Percentiles rank a stretch among this genome's conserved stretches.
Evolutionary conservation across 108 stramenopile species (phyloP).

Genomic region (Fistulifera pelliculosa): DNA sequence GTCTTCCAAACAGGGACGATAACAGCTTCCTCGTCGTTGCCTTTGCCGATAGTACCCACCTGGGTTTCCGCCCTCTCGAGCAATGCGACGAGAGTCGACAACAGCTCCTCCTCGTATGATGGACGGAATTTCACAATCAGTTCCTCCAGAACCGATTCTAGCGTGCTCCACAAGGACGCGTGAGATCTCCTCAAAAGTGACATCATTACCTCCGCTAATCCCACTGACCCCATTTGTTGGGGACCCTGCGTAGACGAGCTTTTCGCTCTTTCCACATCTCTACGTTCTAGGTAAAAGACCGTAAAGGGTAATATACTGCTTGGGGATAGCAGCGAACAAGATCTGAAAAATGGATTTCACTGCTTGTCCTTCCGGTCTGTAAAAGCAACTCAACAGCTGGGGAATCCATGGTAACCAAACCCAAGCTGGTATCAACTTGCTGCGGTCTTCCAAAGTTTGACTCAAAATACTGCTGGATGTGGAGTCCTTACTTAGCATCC

Average conservation of each 20-base stretch:
- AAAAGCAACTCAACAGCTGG: slow-evolving; percentile 76
- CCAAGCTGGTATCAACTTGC: slow-evolving; percentile 73
- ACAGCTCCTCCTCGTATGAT: slow-evolving; percentile 86
- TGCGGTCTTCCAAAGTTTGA: slow-evolving; percentile 63
- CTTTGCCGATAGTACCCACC: slow-evolving; percentile 16
- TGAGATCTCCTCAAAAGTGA: slow-evolving; percentile 72
- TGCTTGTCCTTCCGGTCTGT: slow-evolving; percentile 56
- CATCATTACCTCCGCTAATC: slow-evolving; percentile 82
- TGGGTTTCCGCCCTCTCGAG: slow-evolving; percentile 55
- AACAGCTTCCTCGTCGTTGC: slow-evolving; percentile 34
- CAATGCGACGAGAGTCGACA: slow-evolving; percentile 72
- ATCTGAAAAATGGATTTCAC: slow-evolving; percentile 39
- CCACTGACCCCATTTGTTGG: slow-evolving; percentile 48
- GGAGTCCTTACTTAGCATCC: slow-evolving; percentile 83
- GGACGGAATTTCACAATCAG: slow-evolving; percentile 86
- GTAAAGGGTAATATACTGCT: slow-evolving; percentile 71
- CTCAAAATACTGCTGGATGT: slow-evolving; percentile 59
- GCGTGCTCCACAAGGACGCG: slow-evolving; percentile 75
- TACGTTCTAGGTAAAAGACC: slow-evolving; percentile 76
- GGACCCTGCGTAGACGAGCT: slow-evolving; percentile 7
- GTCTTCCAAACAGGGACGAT: slow-evolving; percentile 50
- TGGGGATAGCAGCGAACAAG: slow-evolving; percentile 76
- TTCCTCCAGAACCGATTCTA: slow-evolving; percentile 89
- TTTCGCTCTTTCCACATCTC: slow-evolving; percentile 73
- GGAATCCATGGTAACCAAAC: slow-evolving; percentile 94